phyloP scores from a whole-genome alignment of 106 monocot species.

The Agapanthus africanus region DNA sequence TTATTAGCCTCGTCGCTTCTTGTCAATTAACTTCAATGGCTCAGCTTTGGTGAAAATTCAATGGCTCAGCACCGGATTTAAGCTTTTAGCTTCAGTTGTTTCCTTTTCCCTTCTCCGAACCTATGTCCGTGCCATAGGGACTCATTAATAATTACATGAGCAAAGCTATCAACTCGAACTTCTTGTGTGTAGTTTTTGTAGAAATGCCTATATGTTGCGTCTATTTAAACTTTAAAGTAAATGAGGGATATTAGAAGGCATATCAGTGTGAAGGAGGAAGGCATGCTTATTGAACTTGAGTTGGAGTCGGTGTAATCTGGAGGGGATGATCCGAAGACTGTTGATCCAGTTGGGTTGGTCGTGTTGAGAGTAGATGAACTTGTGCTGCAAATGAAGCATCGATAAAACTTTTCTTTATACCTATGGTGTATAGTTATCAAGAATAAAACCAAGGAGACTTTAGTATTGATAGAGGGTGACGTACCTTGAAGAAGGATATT shows the following conservation, averaged over 20 bases:
- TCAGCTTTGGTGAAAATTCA: no score
- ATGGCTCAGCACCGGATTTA: no score
- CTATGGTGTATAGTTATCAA: no score
- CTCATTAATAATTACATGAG: no score
- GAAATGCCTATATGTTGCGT: neutral
- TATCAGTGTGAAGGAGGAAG: slow-evolving; percentile 14
- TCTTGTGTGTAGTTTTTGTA: no score
- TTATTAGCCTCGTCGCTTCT: no score
- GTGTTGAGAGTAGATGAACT: slow-evolving; percentile 14
- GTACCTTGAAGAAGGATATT: neutral
- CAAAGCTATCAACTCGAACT: neutral
- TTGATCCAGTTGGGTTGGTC: slow-evolving; percentile 1
- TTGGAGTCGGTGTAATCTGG: slow-evolving; percentile 12
- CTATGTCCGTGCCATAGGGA: no score
- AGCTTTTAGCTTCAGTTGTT: no score
- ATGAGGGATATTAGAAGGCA: slow-evolving; percentile 14
- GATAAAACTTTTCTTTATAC: neutral
- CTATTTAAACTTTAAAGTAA: slow-evolving; percentile 11
- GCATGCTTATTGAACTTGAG: neutral
- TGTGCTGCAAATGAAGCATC: slow-evolving; percentile 11
- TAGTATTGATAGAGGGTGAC: neutral
- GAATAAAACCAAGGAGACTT: neutral
- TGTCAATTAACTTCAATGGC: no score
- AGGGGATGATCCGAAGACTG: slow-evolving; percentile 22
- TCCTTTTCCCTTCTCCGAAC: no score